Evolutionary conservation across 2,329 filamentous ascomycete genomes (phyloP).

Genomic region (Cryphonectria nitschkei): DNA sequence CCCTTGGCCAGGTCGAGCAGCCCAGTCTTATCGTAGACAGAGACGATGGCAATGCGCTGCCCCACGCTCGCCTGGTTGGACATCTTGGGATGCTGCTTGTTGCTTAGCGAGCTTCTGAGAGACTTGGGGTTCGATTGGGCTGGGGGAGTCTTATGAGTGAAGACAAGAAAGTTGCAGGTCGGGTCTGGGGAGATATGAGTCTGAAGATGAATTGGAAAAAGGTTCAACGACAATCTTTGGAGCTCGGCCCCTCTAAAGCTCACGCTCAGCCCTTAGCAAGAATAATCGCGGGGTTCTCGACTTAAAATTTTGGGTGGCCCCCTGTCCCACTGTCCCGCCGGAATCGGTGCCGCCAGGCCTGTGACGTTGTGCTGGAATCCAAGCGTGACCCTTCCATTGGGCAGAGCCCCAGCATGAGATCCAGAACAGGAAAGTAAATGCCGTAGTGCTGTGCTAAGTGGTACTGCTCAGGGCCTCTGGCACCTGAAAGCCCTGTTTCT

Average conservation of each 20-base stretch:
- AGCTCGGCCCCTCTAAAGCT: slow-evolving; percentile 4
- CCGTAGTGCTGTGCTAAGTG: background rate
- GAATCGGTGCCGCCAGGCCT: slow-evolving; percentile 21
- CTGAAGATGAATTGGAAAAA: background rate
- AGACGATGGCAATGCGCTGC: slow-evolving; percentile 82
- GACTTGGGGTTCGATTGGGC: background rate
- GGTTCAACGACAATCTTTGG: background rate
- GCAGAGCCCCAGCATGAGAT: background rate
- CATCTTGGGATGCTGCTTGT: slow-evolving; percentile 10
- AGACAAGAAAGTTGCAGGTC: slow-evolving; percentile 2
- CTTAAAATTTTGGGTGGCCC: slow-evolving; percentile 23
- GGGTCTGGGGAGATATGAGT: background rate
- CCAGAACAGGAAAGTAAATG: slow-evolving; percentile 11
- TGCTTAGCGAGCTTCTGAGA: background rate
- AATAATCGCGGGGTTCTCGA: slow-evolving; percentile 25
- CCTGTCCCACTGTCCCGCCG: slow-evolving; percentile 12
- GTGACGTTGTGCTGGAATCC: slow-evolving; percentile 22
- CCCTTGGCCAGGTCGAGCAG: slow-evolving; percentile 91
- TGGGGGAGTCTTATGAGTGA: background rate
- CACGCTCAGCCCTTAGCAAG: background rate
- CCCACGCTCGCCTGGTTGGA: slow-evolving; percentile 34
- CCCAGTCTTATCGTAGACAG: slow-evolving; percentile 98
- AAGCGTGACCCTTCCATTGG: slow-evolving; percentile 13
- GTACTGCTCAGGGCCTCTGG: background rate
- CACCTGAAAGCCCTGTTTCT: background rate